Base-by-base conservation (phyloP, 306 rosid species). In the Castanospermum australe region DNA sequence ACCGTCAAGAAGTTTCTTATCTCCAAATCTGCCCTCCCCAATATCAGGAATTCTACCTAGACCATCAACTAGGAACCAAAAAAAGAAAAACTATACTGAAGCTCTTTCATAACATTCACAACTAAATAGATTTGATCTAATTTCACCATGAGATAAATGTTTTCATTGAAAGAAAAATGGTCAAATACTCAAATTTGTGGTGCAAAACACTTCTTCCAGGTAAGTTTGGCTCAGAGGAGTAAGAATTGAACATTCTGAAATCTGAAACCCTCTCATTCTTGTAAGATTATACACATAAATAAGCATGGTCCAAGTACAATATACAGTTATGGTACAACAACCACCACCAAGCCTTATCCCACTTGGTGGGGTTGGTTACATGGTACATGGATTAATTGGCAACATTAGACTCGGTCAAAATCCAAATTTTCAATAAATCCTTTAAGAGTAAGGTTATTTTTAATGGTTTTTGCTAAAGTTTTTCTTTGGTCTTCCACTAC, bases 111-210 rank as follows among this genome's bases (percentile, higher is more conserved):
- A 38, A 55, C 42, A 38, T 42, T 60, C 67, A 79, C 32, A 70
- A 38, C 60, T 79, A 80, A 55, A 76, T 69, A 45, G 67, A 61
- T 63, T 79, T 20, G 8, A 70, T 59, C 21, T 42, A 77, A 48
- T 48, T 39, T 51, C 28, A 13, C 59, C 61, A 45, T 54, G 15
- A 38, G 44, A 73, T 35, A 66, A 64, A 73, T 71, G 61, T 48
- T 78, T 59, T 67, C 32, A 0, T 25, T 22, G 32, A 21, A 24
- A 13, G 24, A n/a, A n/a, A n/a, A n/a, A n/a, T n/a, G n/a, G n/a
- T n/a, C n/a, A n/a, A n/a, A n/a, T n/a, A n/a, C n/a, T n/a, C n/a
- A n/a, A n/a, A n/a, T n/a, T n/a, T n/a, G n/a, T n/a, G n/a, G n/a
- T n/a, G n/a, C n/a, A n/a, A n/a, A n/a, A n/a, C n/a, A n/a, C n/a